Base-by-base conservation (phyloP, 2,329 filamentous ascomycete species). In the Rhynchosporium agropyri region DNA sequence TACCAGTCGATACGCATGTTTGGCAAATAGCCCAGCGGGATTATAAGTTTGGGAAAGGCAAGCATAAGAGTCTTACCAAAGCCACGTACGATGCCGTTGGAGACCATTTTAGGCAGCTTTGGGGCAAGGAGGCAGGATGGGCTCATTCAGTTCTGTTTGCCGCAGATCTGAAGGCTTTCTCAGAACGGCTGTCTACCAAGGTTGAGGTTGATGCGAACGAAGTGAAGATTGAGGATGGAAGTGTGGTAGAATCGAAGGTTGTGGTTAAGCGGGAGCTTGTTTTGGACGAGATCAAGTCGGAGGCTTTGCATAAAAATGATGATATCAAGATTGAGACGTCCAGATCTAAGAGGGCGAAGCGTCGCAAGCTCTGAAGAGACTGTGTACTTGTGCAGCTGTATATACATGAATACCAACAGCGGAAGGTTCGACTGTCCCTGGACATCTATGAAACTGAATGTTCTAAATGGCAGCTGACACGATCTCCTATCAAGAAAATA, bases 11-110 rank as follows among this genome's bases (percentile, higher is more conserved):
- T 76, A 99, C 96, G 1, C 96, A 99, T 77, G 92, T 99, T 12
- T 98, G 93, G 94, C 93, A 98, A 79, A 98, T 99, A 73, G 96
- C 95, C 0, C 91, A 96, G 75, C 84, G 95, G 59, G 95, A 99
- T 76, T 99, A 99, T 78, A 92, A 89, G 63, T 96, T 99, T 71
- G 91, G 91, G 6, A 91, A 88, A 71, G 86, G 85, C 8, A 94
- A 91, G 73, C 83, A 90, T 65, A 94, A 92, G 73, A 94, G 91
- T 53, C 82, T 99, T 66, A 97, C 89, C 13, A 96, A 96, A 73
- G 84, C 83, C 46, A 93, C 91, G 67, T 98, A 99, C 72, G 89
- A 95, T 74, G 91, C 92, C 0, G 87, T 99, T 13, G 95, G 90
- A 0, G 90, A 96, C 67, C 90, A 96, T 71, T 99, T 99, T 72